phyloP scores from a whole-genome alignment of 345 rosid genomes.

The Boechera divaricarpa region DNA sequence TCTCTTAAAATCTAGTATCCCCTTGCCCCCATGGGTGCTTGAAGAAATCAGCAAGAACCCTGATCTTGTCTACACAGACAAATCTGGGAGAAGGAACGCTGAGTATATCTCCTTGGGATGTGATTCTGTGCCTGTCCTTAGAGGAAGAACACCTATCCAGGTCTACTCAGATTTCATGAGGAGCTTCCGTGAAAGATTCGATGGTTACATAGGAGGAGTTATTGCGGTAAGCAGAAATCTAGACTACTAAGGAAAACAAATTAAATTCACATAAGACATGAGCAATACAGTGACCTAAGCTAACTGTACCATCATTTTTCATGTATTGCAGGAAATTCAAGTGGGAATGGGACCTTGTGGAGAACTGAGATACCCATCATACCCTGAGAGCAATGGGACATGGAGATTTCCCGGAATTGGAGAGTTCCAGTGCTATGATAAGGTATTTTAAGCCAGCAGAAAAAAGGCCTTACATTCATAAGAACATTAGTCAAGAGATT shows the following conservation, averaged over 20 bases:
- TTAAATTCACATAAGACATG: constrained; percentile 14
- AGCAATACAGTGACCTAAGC: neutral
- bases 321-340: constrained; percentile 81
- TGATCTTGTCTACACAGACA: constrained; percentile 92
- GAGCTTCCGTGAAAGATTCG: constrained; percentile 85
- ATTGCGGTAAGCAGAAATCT: constrained; percentile 65
- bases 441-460: constrained; percentile 51
- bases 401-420: constrained; percentile 97
- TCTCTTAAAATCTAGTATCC: constrained; percentile 61
- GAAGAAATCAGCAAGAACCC: constrained; percentile 91
- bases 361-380: constrained; percentile 88
- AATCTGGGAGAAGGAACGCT: constrained; percentile 86
- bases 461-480: neutral
- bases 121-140: constrained; percentile 73
- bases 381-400: constrained; percentile 94
- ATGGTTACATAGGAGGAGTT: constrained; percentile 68
- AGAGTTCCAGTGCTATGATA: constrained; percentile 98
- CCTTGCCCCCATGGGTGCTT: constrained; percentile 96
- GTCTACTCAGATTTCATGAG: constrained; percentile 92
- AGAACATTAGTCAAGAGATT: constrained; percentile 10
- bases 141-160: constrained; percentile 95
- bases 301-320: constrained; percentile 12
- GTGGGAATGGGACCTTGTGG: constrained; percentile 99
- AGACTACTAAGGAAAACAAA: neutral
- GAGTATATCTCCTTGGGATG: constrained; percentile 95